Evolutionary conservation across 805 yeast genomes (phyloP).

Genomic region (Henningerozyma blattae): DNA sequence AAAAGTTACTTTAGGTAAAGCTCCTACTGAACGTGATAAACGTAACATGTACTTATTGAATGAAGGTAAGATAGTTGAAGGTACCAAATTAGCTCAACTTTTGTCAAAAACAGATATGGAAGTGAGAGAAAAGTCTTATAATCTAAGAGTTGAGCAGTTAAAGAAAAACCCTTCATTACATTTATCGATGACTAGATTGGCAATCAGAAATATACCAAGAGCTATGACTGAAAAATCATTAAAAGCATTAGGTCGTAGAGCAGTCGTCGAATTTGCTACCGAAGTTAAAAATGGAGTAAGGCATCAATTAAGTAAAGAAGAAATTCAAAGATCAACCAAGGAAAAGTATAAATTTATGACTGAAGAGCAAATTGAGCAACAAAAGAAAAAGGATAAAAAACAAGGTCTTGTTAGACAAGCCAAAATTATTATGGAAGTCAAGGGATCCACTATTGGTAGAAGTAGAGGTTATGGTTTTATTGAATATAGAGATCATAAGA

Average conservation of each 20-base stretch:
- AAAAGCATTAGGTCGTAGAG: conserved; percentile 87
- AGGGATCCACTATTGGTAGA: conserved; percentile 76
- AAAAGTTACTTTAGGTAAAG: conserved; percentile 66
- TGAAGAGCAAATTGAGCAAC: conserved; percentile 26
- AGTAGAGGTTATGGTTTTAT: conserved; percentile 95
- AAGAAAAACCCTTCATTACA: conserved; percentile 85
- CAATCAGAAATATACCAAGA: conserved; percentile 87
- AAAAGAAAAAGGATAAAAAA: conserved; percentile 51
- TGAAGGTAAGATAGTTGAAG: conserved; percentile 83
- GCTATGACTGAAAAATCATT: conserved; percentile 80
- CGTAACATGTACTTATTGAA: conserved; percentile 78
- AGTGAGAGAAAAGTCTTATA: conserved; percentile 76
- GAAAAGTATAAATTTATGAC: conserved; percentile 37
- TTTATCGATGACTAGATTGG: conserved; percentile 87
- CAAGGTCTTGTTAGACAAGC: conserved; percentile 90
- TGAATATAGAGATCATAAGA: conserved; percentile 82
- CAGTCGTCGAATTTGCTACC: conserved; percentile 85
- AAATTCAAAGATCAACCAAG: conserved; percentile 64
- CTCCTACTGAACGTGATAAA: conserved; percentile 67
- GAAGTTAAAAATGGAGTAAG: conserved; percentile 68
- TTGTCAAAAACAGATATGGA: conserved; percentile 68
- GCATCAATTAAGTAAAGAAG: conserved; percentile 84
- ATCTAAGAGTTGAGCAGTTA: conserved; percentile 78
- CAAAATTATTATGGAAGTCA: conserved; percentile 84
- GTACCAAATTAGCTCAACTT: conserved; percentile 63